phyloP scores from a whole-genome alignment of 2,329 filamentous ascomycete genomes.

The Penicillium sp. region DNA sequence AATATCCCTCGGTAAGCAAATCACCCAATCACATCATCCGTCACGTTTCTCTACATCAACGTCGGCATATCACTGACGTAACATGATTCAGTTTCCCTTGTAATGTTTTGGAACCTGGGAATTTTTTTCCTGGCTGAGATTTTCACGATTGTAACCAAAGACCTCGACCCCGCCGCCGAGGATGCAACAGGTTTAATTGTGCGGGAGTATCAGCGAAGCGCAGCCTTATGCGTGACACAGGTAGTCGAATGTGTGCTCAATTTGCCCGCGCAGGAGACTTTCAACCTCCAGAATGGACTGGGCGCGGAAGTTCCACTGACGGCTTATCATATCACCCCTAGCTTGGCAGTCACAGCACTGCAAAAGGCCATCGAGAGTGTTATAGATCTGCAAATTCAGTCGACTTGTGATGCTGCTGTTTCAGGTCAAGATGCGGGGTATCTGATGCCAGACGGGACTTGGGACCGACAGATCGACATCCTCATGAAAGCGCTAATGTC shows the following conservation, averaged over 20 bases:
- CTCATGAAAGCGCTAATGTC: conserved; percentile 26
- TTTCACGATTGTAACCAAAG: neutral
- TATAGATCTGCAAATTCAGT: conserved; percentile 1
- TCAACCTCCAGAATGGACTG: conserved; percentile 25
- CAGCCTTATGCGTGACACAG: conserved; percentile 12
- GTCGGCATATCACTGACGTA: neutral
- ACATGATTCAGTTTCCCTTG: conserved; percentile 13
- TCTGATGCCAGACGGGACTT: conserved; percentile 4
- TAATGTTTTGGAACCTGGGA: conserved; percentile 23
- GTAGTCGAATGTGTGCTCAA: conserved; percentile 13
- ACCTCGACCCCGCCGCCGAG: neutral
- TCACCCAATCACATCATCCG: neutral
- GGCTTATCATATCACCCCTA: conserved; percentile 25
- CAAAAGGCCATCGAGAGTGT: conserved; percentile 18
- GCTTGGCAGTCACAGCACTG: conserved; percentile 14
- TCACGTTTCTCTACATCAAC: too few species aligned
- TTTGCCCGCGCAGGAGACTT: conserved; percentile 14
- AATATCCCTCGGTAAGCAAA: conserved; percentile 16
- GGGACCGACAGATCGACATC: conserved; percentile 16
- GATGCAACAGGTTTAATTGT: neutral
- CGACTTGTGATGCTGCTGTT: too few species aligned
- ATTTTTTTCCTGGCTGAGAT: conserved; percentile 20
- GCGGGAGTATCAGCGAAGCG: conserved; percentile 2
- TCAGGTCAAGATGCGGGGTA: neutral
- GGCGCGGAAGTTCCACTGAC: conserved; percentile 19